Percentiles rank a stretch among this genome's conserved stretches.
phyloP scores from a whole-genome alignment of 2,329 filamentous ascomycete genomes.

The Diaporthe batatas region DNA sequence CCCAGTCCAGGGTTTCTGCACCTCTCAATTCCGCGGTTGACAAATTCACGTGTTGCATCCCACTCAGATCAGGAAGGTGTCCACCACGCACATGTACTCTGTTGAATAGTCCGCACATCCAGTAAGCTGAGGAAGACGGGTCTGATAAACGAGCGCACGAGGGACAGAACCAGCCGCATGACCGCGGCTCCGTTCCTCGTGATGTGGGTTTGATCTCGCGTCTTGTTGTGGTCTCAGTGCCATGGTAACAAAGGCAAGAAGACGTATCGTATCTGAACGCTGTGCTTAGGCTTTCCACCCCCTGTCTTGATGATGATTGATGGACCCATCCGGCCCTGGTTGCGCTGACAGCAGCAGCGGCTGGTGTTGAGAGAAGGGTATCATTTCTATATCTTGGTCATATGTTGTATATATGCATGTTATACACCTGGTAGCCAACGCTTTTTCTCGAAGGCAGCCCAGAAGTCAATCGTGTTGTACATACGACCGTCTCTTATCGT shows the following conservation, averaged over 20 bases:
- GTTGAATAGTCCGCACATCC: conserved; percentile 74
- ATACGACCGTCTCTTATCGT: not conserved
- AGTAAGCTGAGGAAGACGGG: conserved; percentile 68
- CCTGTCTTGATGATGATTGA: conserved; percentile 1
- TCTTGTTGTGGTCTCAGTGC: conserved; percentile 71
- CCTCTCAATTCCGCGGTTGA: not conserved
- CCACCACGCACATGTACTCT: conserved; percentile 64
- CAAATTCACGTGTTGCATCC: not conserved
- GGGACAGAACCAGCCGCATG: conserved; percentile 40
- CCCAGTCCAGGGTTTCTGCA: no score
- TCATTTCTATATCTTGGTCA: conserved; percentile 41
- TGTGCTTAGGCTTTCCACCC: conserved; percentile 41
- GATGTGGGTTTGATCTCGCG: conserved; percentile 66
- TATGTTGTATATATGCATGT: conserved; percentile 36
- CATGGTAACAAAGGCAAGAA: conserved; percentile 64
- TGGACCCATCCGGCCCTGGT: not conserved
- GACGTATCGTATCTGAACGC: conserved; percentile 77
- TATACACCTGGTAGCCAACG: conserved; percentile 17
- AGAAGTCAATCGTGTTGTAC: not conserved
- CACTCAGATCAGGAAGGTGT: conserved; percentile 9
- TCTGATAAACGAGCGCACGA: conserved; percentile 71
- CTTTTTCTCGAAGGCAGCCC: not conserved
- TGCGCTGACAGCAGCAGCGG: not conserved
- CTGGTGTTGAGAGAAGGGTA: conserved; percentile 41
- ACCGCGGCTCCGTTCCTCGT: conserved; percentile 42